phyloP scores from a whole-genome alignment of 1,284 basidiomycete genomes.

The Ceratobasidium theobromae region DNA sequence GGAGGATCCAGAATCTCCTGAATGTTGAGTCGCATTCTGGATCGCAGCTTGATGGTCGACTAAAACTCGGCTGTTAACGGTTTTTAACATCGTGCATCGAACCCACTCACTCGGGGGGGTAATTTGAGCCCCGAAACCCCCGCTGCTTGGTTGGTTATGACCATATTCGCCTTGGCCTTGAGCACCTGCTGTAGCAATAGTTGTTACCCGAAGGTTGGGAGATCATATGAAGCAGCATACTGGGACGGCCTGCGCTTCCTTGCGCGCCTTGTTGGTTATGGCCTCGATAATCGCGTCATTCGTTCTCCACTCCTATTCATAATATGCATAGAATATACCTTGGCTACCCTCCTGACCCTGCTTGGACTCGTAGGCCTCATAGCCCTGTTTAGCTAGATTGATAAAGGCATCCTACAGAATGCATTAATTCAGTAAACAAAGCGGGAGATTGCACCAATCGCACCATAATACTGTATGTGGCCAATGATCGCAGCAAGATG shows the following conservation, averaged over 20 bases:
- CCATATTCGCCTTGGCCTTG: conserved; percentile 16
- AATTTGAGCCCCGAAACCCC: conserved; percentile 20
- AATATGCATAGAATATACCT: neutral
- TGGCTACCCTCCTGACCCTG: conserved; percentile 28
- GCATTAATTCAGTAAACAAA: neutral
- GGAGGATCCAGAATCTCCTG: conserved; percentile 54
- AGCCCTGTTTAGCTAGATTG: conserved; percentile 65
- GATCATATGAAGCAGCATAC: no score
- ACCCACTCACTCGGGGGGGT: conserved; percentile 10
- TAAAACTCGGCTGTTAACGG: conserved; percentile 40
- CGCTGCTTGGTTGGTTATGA: conserved; percentile 13
- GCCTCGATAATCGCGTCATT: neutral
- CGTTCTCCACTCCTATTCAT: neutral
- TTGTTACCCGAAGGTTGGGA: neutral
- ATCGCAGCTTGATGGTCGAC: conserved; percentile 63
- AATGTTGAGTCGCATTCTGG: conserved; percentile 47
- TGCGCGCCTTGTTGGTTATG: neutral
- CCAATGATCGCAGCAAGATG: neutral
- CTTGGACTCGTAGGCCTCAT: conserved; percentile 51
- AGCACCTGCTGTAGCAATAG: neutral
- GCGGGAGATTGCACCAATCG: neutral
- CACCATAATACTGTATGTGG: neutral
- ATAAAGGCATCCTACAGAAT: conserved; percentile 60
- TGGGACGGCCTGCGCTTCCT: neutral
- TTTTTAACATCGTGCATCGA: no score